These are phyloP conservation scores for sorghum (Sorghum bicolor) DNA, from an alignment of 176 grass and related monocot genomes.

Conservation along the genomic window Sorghum_bicolor_NCBIv3 NC_012870.2:79470501-79471000, in stretches of 20 bases:
- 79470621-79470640: not conserved
- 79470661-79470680: not conserved
- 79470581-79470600: no score
- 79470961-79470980: slow-evolving; percentile 31
- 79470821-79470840: no score
- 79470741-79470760: no score
- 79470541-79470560: not conserved
- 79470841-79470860: no score
- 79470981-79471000: not conserved
- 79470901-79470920: not conserved
- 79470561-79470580: no score
- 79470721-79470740: not conserved
- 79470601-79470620: no score
- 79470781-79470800: no score
- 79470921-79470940: not conserved
- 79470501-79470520: slow-evolving; percentile 5
- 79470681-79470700: not conserved
- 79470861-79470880: no score
- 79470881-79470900: no score
- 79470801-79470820: no score
- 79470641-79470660: not conserved
- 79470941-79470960: not conserved
- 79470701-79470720: not conserved
- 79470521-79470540: not conserved
- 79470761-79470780: no score